Evolutionary conservation across 2,329 filamentous ascomycete genomes (phyloP), one percentile per base, ranked within the genome.

Genomic region (Tympanopsis confertula): DNA sequence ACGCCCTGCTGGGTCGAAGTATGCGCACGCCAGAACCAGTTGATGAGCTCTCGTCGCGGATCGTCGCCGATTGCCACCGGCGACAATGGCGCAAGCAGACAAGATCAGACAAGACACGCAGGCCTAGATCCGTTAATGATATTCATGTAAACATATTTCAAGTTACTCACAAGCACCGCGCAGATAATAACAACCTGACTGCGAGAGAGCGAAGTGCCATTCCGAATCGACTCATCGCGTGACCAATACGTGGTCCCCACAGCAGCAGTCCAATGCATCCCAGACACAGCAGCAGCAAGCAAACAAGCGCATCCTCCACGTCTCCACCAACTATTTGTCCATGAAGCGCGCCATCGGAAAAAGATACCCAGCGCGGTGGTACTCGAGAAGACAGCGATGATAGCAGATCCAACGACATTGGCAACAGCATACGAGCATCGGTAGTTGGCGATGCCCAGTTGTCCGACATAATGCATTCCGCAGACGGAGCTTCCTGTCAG

Each of bases 401-500:
- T 49, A 18, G 70, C 65, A 5, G 74, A 66, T 1, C 70, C 74
- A 7, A 67, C 52, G 10, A 78, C 59, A 46, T 66, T 67, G 10
- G 52, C 53, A 37, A 57, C 47, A 7, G 51, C 51, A 38, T 73
- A 71, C 12, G 53, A 52, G 38, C 72, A 63, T n/a, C 45, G 52
- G 47, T 78, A 78, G 46, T 77, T 75, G 5, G 60, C 61, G n/a
- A 74, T 72, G n/a, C 73, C 73, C 15, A 72, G 60, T 46, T 78
- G 74, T 18, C 73, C 74, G 19, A 78, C 56, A 45, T 78, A 78
- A 45, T 79, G 74, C 74, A 78, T 78, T 33, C 69, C 72, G 24
- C 71, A 74, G 15, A 78, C 68, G 12, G 74, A 67, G 2, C 68
- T 58, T 20, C 74, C 74, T 2, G 70, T 69, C 22, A 73, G 58